Evolutionary conservation across 2,329 filamentous ascomycete genomes (phyloP).

Genomic region (Xylariaceae sp.): DNA sequence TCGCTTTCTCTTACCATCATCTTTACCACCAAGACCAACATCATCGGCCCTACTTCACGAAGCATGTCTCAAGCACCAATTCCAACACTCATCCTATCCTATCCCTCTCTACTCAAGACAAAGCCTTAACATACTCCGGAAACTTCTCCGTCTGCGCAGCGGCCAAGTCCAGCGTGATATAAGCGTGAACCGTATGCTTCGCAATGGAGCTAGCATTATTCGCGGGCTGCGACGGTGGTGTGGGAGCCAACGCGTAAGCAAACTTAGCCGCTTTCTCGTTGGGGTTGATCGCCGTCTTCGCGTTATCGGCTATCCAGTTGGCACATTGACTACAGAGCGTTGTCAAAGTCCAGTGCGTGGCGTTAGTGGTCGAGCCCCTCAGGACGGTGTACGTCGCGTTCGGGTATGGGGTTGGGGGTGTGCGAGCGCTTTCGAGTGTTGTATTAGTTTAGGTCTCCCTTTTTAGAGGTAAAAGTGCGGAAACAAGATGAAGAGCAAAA

Average conservation of each 20-base stretch:
- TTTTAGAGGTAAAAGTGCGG: background rate
- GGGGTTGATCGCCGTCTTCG: slow-evolving; percentile 12
- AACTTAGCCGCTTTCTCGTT: slow-evolving; percentile 18
- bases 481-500: background rate
- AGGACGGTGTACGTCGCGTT: slow-evolving; percentile 43
- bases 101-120: background rate
- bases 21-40: no score
- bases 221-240: slow-evolving; percentile 6
- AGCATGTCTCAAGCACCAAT: no score
- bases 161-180: slow-evolving; percentile 13
- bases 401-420: slow-evolving; percentile 41
- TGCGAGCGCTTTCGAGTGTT: slow-evolving; percentile 33
- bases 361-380: slow-evolving; percentile 44
- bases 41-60: no score
- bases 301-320: slow-evolving; percentile 35
- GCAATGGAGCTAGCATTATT: slow-evolving; percentile 16
- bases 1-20: no score
- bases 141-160: slow-evolving; percentile 22
- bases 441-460: background rate
- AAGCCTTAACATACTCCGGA: slow-evolving; percentile 10
- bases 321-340: slow-evolving; percentile 47
- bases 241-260: slow-evolving; percentile 17
- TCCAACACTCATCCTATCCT: background rate
- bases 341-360: slow-evolving; percentile 50
- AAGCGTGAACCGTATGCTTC: slow-evolving; percentile 19